Conservation (phyloP, 1,284 basidiomycete genomes). For the Singerocomus inundabilis region DNA sequence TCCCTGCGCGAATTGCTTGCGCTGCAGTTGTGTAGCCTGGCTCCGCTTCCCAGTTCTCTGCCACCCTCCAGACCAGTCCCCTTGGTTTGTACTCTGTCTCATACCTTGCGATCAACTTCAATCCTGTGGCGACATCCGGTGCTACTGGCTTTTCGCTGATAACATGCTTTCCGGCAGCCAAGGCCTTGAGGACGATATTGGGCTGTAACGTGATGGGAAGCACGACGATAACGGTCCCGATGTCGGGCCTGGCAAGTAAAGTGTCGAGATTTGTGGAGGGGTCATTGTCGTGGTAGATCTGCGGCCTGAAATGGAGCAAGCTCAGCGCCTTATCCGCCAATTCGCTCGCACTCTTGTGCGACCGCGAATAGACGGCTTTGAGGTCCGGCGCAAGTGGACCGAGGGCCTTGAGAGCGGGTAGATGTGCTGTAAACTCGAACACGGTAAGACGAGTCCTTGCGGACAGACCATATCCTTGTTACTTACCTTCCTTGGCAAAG, state of each 20-base stretch:
- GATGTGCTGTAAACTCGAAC: constrained; percentile 51
- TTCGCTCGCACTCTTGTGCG: constrained; percentile 55
- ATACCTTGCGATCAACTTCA: constrained; percentile 65
- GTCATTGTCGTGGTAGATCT: constrained; percentile 57
- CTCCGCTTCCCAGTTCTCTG: constrained; percentile 81
- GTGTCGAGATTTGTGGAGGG: constrained; percentile 52
- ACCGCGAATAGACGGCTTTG: constrained; percentile 79
- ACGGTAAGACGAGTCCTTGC: constrained; percentile 35
- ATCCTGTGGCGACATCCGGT: constrained; percentile 61
- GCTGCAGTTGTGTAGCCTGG: constrained; percentile 54
- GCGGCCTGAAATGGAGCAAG: constrained; percentile 41
- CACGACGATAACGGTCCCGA: constrained; percentile 71
- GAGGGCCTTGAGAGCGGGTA: constrained; percentile 65
- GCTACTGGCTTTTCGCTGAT: constrained; percentile 87
- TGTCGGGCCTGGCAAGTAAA: constrained; percentile 64
- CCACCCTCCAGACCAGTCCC: constrained; percentile 80
- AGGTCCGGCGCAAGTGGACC: constrained; percentile 45
- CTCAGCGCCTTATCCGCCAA: constrained; percentile 46
- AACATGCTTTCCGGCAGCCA: constrained; percentile 80
- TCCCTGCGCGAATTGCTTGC: constrained; percentile 51
- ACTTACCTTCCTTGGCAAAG: constrained; percentile 66
- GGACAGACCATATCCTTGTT: constrained; percentile 11
- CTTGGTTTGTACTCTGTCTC: constrained; percentile 62
- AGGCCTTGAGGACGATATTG: constrained; percentile 56
- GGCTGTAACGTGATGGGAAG: constrained; percentile 80